phyloP scores from a whole-genome alignment of 1,284 basidiomycete genomes.

The Wallemia ichthyophaga region DNA sequence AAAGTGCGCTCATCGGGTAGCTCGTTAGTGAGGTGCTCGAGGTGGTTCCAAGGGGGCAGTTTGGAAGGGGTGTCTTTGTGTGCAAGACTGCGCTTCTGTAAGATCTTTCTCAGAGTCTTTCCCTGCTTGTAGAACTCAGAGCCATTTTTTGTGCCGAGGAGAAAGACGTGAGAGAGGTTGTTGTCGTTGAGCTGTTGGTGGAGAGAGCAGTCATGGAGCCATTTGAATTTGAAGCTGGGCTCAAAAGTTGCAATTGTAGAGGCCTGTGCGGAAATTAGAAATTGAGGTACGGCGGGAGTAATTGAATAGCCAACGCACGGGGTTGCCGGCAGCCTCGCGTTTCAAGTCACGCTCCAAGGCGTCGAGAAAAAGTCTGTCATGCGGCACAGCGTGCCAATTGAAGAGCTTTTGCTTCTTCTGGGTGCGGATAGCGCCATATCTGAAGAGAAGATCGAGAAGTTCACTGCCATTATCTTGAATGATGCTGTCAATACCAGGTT shows the following conservation, averaged over 20 bases:
- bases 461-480: background rate
- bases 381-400: slow-evolving; percentile 33
- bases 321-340: slow-evolving; percentile 2
- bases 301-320: too few species aligned
- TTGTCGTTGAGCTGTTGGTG: background rate
- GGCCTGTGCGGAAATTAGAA: background rate
- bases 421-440: slow-evolving; percentile 74
- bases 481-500: background rate
- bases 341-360: slow-evolving; percentile 5
- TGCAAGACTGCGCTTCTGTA: background rate
- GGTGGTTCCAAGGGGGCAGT: too few species aligned
- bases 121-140: background rate
- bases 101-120: background rate
- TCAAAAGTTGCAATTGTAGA: background rate
- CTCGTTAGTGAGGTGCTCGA: background rate
- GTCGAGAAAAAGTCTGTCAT: slow-evolving; percentile 4
- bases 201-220: background rate
- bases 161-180: background rate
- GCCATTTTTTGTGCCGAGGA: background rate
- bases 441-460: slow-evolving; percentile 66
- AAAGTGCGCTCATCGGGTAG: background rate
- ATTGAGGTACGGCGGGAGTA: too few species aligned
- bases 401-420: slow-evolving; percentile 91
- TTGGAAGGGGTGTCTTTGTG: too few species aligned
- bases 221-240: background rate